Evolutionary conservation across 768 basidiomycete species (phyloP), one percentile per base, ranked within the genome.

Genomic region (Fibroporia radiculosa): DNA sequence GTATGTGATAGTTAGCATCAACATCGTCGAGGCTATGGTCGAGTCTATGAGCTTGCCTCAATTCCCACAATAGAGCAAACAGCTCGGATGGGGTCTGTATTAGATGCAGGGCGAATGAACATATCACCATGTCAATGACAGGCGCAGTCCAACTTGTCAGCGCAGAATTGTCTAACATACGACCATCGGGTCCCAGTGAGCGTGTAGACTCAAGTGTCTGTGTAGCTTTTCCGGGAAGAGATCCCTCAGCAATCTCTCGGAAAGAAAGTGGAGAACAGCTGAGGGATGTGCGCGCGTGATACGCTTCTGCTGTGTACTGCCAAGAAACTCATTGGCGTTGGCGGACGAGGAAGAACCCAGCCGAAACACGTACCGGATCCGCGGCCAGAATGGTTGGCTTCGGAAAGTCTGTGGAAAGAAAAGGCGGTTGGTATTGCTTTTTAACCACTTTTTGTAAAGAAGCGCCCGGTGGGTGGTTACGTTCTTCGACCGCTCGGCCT

Each of bases 101-200:
- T 27, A 88, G 76, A 55, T 88, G 84, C 23, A 88, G 61, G 7
- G 83, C 84, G 54, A 86, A 87, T 3, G 84, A 85, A 54, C 83
- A 83, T 18, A 87, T 58, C 12, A 80, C 74, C 62, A 87, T 70
- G 52, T 88, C 83, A 32, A 78, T 59, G 31, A 48, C 47, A 16
- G 31, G 44, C 8, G 25, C 25, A 6, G 22, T 33, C 14, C 19
- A 20, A 24, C n/a, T 34, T 2, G 48, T n/a, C 18, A 42, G 34
- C 13, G 40, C 32, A 10, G 29, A n/a, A n/a, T n/a, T n/a, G n/a
- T n/a, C n/a, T n/a, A n/a, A n/a, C n/a, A n/a, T n/a, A n/a, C n/a
- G n/a, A n/a, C n/a, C n/a, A n/a, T n/a, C n/a, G n/a, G n/a, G n/a
- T n/a, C n/a, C n/a, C n/a, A n/a, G n/a, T n/a, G n/a, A n/a, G n/a